Conservation (phyloP, 495 filamentous ascomycete species). For the Daldinia vernicosa region DNA sequence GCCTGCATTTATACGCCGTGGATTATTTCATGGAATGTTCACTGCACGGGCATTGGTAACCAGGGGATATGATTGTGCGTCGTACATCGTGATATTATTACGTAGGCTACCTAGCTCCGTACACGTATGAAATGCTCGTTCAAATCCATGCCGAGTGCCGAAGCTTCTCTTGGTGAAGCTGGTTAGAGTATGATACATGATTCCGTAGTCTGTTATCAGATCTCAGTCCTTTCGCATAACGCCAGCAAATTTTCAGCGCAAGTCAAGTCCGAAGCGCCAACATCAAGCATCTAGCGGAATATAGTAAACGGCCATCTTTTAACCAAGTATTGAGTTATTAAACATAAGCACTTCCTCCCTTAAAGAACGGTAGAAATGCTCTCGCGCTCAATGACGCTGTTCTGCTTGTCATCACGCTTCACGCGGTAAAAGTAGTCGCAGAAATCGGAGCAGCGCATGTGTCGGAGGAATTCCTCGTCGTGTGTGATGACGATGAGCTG, state of each 20-base stretch:
- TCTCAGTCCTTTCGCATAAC: slow-evolving; percentile 5
- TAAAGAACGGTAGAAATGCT: slow-evolving; percentile 65
- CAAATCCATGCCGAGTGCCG: background rate
- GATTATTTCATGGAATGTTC: background rate
- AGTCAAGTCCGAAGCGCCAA: background rate
- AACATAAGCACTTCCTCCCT: background rate
- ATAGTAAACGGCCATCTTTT: background rate
- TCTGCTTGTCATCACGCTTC: slow-evolving; percentile 82
- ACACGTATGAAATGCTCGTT: background rate
- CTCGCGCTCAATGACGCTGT: slow-evolving; percentile 83
- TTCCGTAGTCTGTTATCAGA: background rate
- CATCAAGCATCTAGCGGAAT: background rate
- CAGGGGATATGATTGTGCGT: background rate
- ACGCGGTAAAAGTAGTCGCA: slow-evolving; percentile 91
- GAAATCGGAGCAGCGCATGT: slow-evolving; percentile 96
- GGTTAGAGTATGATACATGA: slow-evolving; percentile 7
- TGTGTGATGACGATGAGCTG: slow-evolving; percentile 99
- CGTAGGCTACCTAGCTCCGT: background rate
- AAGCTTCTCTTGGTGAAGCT: background rate
- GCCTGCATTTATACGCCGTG: background rate
- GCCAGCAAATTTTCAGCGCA: background rate
- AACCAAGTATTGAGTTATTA: background rate
- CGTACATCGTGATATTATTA: background rate
- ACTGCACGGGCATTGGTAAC: background rate
- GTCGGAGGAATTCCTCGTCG: slow-evolving; percentile 93